Evolutionary conservation across 176 grass and related monocot species (phyloP).

Genomic region (Triticum monococcum): DNA sequence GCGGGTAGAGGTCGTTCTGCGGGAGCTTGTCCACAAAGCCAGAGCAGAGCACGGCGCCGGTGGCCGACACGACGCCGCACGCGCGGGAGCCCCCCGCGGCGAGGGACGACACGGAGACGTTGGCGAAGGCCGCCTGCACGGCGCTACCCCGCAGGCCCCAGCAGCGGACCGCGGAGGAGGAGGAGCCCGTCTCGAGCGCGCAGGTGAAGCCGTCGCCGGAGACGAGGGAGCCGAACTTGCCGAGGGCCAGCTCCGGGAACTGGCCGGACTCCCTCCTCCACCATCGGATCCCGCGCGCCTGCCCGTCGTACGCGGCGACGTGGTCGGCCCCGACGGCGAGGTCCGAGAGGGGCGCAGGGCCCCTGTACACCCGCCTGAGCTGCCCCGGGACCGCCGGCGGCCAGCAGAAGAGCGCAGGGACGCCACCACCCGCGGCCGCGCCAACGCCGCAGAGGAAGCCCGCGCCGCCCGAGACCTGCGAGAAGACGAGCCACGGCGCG

Average conservation of each 20-base stretch:
- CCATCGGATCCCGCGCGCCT: conserved; percentile 38
- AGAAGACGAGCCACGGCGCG: conserved; percentile 37
- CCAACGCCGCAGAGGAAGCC: conserved; percentile 48
- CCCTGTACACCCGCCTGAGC: conserved; percentile 56
- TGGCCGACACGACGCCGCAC: conserved; percentile 35
- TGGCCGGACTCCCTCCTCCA: conserved; percentile 44
- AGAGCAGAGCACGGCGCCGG: conserved; percentile 41
- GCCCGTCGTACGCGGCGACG: conserved; percentile 49
- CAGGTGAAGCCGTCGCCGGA: conserved; percentile 78
- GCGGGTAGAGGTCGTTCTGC: conserved; percentile 22
- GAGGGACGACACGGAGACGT: conserved; percentile 33
- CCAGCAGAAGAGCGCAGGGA: conserved; percentile 77
- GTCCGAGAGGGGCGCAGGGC: background rate
- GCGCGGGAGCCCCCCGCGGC: conserved; percentile 47
- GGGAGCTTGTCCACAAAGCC: background rate
- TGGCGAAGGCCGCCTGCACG: conserved; percentile 40
- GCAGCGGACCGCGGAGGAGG: conserved; percentile 40
- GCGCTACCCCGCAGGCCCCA: conserved; percentile 45
- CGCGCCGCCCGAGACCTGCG: conserved; percentile 54
- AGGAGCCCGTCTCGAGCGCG: conserved; percentile 30
- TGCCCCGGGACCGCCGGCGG: background rate
- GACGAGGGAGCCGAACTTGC: conserved; percentile 50
- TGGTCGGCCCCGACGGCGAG: conserved; percentile 68
- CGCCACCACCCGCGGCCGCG: conserved; percentile 10
- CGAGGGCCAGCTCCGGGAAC: background rate